Conservation (phyloP, 2,329 filamentous ascomycete species). For the Colletotrichum viniferum region DNA sequence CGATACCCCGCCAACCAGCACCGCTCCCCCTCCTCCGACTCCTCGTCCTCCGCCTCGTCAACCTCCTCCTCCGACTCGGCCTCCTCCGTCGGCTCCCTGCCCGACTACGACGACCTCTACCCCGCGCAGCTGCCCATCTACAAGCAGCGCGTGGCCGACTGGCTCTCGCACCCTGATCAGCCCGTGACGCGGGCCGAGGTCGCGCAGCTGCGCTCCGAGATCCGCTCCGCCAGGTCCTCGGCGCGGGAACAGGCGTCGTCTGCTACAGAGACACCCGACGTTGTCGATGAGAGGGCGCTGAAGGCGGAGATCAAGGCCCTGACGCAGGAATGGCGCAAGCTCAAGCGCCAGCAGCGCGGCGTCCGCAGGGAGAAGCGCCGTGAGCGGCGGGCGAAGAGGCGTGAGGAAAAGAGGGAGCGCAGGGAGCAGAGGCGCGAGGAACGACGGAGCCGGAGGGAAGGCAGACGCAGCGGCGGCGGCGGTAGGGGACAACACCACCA, state of each 20-base stretch:
- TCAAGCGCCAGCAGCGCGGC: constrained; percentile 33
- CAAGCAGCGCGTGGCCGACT: constrained; percentile 47
- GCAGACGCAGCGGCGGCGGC: constrained; percentile 17
- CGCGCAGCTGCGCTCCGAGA: constrained; percentile 13
- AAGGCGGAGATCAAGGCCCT: constrained; percentile 49
- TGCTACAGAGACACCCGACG: not conserved
- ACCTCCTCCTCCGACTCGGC: constrained; percentile 37
- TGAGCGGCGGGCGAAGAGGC: constrained; percentile 30
- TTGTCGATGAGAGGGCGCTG: constrained; percentile 39
- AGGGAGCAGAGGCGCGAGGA: constrained; percentile 34
- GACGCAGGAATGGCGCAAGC: constrained; percentile 45
- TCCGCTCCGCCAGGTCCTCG: not conserved
- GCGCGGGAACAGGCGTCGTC: not conserved
- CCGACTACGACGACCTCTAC: constrained; percentile 54
- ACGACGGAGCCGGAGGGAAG: constrained; percentile 32
- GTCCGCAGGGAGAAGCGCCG: constrained; percentile 35
- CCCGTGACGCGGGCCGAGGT: constrained; percentile 52
- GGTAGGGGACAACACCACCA: not conserved
- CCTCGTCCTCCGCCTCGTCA: constrained; percentile 38
- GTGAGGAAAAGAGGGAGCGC: constrained; percentile 35
- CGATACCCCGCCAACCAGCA: constrained; percentile 21
- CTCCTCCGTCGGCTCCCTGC: constrained; percentile 56
- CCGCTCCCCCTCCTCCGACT: constrained; percentile 37
- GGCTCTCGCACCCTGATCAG: constrained; percentile 55
- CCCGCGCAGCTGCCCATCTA: constrained; percentile 53